Base-by-base conservation (phyloP, 164 flowering plant genomes). In the Brasenia schreberi region DNA sequence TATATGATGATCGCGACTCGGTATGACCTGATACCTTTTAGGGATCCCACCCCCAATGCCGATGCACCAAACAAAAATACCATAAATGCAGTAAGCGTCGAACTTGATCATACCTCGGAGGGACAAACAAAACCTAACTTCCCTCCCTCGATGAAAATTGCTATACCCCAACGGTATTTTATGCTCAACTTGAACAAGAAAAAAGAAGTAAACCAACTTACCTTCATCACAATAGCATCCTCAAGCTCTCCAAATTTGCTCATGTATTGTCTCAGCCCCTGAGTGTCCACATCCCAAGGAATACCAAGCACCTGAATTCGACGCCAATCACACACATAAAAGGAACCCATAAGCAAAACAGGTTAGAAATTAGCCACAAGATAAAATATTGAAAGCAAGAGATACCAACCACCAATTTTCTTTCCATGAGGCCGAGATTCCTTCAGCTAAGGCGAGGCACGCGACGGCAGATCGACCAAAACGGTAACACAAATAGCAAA, bases 201-300 rank as follows among this genome's bases (percentile, higher is more conserved):
- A 23, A 33, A 33, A 33, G 4, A 33, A 33, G 4, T 33, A 33
- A 33, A 33, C 4, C 62, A 68, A 4, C 68, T 5, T 65, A 90
- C 97, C 97, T 90, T 88, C 95, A 90, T 88, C 58, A 90, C 92
- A 71, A 90, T 85, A 68, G 81, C 81, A 72, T 90, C 97, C 70
- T 88, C 92, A 76, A 88, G 78, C 43, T 90, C 90, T 27, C 97
- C 97, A 75, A 82, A 90, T 65, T 85, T 90, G 81, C 78, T 72
- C 97, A 88, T 90, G 59, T 88, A 87, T 18, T 88, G 86, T 65
- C 76, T 83, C 76, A 88, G 73, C 0, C 94, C 92, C 0, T 84
- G 86, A 0, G 92, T 85, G 66, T 90, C 89, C 7, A 90, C 77
- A 63, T 90, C 90, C 94, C 97, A 90, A 4, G 97, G 97, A 63